Percentiles rank a stretch among this genome's conserved stretches.
Conservation (phyloP, 352 stramenopile genomes). For the Phytophthora crassamura region DNA sequence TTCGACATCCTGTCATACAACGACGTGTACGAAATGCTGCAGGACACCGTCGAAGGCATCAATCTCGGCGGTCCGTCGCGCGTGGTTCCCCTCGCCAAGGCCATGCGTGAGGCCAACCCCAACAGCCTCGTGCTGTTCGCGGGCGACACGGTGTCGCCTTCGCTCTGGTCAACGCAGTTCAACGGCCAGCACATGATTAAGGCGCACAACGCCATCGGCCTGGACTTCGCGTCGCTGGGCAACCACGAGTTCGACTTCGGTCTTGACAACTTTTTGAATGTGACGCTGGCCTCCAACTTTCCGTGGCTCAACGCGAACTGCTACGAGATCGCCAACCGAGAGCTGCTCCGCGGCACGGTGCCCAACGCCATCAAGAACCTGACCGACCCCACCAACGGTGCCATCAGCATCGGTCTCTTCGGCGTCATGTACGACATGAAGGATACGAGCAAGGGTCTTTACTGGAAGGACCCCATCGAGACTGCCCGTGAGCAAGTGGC, state of each 20-base stretch:
- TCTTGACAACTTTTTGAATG: slow-evolving; percentile 79
- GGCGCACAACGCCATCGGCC: slow-evolving; percentile 75
- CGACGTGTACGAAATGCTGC: slow-evolving; percentile 84
- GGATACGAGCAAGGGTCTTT: slow-evolving; percentile 61
- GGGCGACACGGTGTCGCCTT: slow-evolving; percentile 83
- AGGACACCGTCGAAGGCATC: slow-evolving; percentile 66
- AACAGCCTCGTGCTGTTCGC: slow-evolving; percentile 84
- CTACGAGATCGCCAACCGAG: slow-evolving; percentile 53
- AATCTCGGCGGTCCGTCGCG: slow-evolving; percentile 77
- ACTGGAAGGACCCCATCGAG: slow-evolving; percentile 72
- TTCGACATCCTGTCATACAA: slow-evolving; percentile 82
- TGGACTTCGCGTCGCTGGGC: slow-evolving; percentile 77
- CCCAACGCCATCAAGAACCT: slow-evolving; percentile 60
- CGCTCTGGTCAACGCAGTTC: slow-evolving; percentile 84
- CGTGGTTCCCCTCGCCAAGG: slow-evolving; percentile 68
- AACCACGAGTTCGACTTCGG: slow-evolving; percentile 89
- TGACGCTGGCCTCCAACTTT: slow-evolving; percentile 62
- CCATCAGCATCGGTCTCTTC: slow-evolving; percentile 70
- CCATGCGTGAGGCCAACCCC: slow-evolving; percentile 60
- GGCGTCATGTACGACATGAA: slow-evolving; percentile 87
- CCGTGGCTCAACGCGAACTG: slow-evolving; percentile 81
- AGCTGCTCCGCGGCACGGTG: slow-evolving; percentile 63
- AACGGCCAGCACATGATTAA: slow-evolving; percentile 83
- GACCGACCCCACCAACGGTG: slow-evolving; percentile 42
- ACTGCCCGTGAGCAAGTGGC: slow-evolving; percentile 60